These are phyloP conservation scores for Aspergillus nanangensis DNA, from an alignment of 495 filamentous ascomycete genomes.

Conservation along the genomic window DNA sequence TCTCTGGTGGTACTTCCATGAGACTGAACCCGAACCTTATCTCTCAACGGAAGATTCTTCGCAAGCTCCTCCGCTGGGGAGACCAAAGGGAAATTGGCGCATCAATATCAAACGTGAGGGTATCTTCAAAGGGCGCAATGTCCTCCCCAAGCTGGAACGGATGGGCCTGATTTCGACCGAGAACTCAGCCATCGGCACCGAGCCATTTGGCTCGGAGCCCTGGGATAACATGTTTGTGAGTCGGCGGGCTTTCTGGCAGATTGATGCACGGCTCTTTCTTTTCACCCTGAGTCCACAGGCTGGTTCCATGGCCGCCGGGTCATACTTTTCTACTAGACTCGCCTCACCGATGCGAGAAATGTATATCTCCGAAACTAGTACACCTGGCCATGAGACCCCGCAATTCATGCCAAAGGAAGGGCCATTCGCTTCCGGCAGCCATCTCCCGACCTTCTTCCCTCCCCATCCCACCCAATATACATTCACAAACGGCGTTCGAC, in stretches of 20 bases:
- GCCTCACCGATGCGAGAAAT: constrained; percentile 54
- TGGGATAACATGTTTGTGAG: constrained; percentile 83
- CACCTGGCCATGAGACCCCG: constrained; percentile 13
- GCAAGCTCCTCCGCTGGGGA: constrained; percentile 60
- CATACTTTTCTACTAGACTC: constrained; percentile 45
- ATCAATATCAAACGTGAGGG: constrained; percentile 82
- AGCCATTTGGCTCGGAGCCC: constrained; percentile 48
- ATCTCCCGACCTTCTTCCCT: constrained; percentile 87
- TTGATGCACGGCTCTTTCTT: constrained; percentile 80
- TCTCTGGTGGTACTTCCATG: constrained; percentile 95
- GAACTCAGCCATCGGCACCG: constrained; percentile 69
- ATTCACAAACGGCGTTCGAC: constrained; percentile 72
- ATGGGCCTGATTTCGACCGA: constrained; percentile 80
- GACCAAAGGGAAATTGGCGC: constrained; percentile 81
- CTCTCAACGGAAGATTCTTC: constrained; percentile 59
- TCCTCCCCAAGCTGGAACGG: constrained; percentile 86
- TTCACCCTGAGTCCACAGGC: constrained; percentile 71
- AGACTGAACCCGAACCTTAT: constrained; percentile 44
- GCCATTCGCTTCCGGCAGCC: constrained; percentile 66
- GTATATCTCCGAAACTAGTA: constrained; percentile 8
- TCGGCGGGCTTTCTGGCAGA: constrained; percentile 83
- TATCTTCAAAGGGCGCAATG: constrained; percentile 73
- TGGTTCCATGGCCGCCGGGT: constrained; percentile 48
- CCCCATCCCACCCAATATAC: constrained; percentile 77
- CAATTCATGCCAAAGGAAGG: constrained; percentile 38